Base-by-base conservation (phyloP, 768 basidiomycete species). In the Phaeotremella skinneri region DNA sequence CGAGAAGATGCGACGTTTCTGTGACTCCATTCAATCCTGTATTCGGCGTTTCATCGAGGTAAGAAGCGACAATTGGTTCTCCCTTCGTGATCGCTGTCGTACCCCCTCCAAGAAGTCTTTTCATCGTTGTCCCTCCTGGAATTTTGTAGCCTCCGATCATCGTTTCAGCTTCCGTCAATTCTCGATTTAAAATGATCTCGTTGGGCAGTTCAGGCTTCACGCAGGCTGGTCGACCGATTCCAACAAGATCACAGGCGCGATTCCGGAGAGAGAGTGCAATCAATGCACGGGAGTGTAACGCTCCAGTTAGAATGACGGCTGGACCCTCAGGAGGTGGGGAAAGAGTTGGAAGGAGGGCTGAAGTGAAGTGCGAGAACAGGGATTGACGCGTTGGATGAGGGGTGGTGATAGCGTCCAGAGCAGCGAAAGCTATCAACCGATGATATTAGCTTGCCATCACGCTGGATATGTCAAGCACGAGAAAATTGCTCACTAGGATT, bases 351-450 rank as follows among this genome's bases (percentile, higher is more conserved):
- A 67, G 49, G 4, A 73, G 67, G 4, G 63, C 41, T 13, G 57
- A 58, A 11, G 72, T 70, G 58, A 73, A 73, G 49, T 70, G 69
- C 5, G 72, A 49, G 37, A 73, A 73, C 34, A 73, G 61, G 1
- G 72, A 65, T 64, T 70, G 72, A 29, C 72, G 69, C 6, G 57
- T 30, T 13, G 64, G 51, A 58, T 45, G 43, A 6, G 43, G 20
- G 13, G 16, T 23, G n/a, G 52, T 29, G 1, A 26, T 41, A 25
- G 13, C 25, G 16, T 57, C 52, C 7, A 52, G n/a, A 9, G 47
- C 17, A 16, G 64, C 64, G 58, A 69, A 69, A 5, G 62, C 67
- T 68, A 26, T 52, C 25, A 54, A 54, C 17, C 17, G 54, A 55
- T n/a, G n/a, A n/a, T n/a, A 29, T 23, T 11, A 29, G 20, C 41